Evolutionary conservation across 768 basidiomycete species (phyloP).

Genomic region (Boletus rubroflammeus): DNA sequence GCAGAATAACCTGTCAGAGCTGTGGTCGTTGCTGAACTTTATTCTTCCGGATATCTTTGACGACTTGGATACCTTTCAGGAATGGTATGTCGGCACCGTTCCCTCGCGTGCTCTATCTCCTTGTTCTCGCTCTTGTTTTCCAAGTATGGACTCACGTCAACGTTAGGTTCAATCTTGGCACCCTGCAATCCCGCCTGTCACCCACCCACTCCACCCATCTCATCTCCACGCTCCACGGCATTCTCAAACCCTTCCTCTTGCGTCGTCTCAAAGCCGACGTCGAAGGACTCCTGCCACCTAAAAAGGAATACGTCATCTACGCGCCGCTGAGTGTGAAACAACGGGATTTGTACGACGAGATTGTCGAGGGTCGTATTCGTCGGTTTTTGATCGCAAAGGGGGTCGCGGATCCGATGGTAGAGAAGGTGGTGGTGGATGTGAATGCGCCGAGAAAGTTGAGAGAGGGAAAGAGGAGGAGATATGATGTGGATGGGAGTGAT

Average conservation of each 20-base stretch:
- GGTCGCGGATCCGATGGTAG: constrained; percentile 18
- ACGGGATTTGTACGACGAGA: constrained; percentile 78
- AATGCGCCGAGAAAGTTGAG: constrained; percentile 35
- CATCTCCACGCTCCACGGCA: constrained; percentile 78
- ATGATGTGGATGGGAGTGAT: constrained; percentile 55
- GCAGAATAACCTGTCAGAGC: constrained; percentile 93
- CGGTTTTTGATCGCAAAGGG: constrained; percentile 49
- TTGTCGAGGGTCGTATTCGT: constrained; percentile 69
- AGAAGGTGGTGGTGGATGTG: constrained; percentile 26
- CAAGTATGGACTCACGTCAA: constrained; percentile 4
- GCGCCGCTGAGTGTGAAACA: constrained; percentile 83
- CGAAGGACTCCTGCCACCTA: constrained; percentile 72
- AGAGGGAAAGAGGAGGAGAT: constrained; percentile 40
- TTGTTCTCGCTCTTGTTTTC: neutral
- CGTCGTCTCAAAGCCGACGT: constrained; percentile 92
- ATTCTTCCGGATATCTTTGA: constrained; percentile 92
- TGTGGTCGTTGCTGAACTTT: constrained; percentile 95
- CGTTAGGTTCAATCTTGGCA: constrained; percentile 67
- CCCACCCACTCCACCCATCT: constrained; percentile 59
- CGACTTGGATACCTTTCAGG: constrained; percentile 85
- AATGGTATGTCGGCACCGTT: constrained; percentile 53
- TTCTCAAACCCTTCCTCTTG: constrained; percentile 93
- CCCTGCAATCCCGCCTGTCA: constrained; percentile 53
- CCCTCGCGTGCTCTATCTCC: neutral
- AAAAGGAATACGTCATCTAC: constrained; percentile 93